These are phyloP conservation scores for Backusella morwellensis DNA, from an alignment of 192 early-diverging fungal genomes.

Conservation along the genomic window DNA sequence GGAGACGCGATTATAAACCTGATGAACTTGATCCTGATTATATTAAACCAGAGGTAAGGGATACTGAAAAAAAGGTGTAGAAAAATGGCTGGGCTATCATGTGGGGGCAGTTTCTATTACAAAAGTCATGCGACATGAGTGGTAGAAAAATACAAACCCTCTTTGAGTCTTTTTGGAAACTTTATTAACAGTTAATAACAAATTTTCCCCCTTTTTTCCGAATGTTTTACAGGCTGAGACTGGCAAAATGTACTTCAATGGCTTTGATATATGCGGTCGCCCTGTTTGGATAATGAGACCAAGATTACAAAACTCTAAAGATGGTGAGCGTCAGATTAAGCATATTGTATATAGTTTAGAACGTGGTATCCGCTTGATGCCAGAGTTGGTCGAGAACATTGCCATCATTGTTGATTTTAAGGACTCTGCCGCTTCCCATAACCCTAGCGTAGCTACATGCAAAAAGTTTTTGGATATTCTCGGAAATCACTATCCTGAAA, in stretches of 20 bases:
- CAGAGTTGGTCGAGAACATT: constrained; percentile 73
- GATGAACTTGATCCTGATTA: constrained; percentile 66
- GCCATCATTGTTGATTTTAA: constrained; percentile 83
- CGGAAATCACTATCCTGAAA: constrained; percentile 89
- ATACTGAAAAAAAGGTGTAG: not conserved
- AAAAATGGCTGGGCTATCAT: not conserved
- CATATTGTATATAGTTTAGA: constrained; percentile 85
- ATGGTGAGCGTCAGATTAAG: constrained; percentile 68
- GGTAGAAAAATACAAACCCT: constrained; percentile 4
- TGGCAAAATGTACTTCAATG: constrained; percentile 85
- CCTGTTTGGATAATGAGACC: constrained; percentile 79
- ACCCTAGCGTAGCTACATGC: constrained; percentile 67
- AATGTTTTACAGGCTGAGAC: constrained; percentile 47
- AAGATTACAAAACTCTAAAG: constrained; percentile 78
- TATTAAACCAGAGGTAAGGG: constrained; percentile 67
- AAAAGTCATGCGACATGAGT: constrained; percentile 6
- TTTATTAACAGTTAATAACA: not conserved
- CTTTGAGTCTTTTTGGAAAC: not conserved
- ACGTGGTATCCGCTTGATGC: constrained; percentile 69
- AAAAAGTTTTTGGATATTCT: constrained; percentile 82
- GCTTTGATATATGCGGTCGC: constrained; percentile 75
- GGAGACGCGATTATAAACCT: constrained; percentile 75
- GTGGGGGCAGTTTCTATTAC: not conserved
- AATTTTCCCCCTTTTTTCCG: not conserved
- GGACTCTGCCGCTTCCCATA: constrained; percentile 60